Percentiles rank a stretch among this genome's conserved stretches.
Evolutionary conservation across 2,329 filamentous ascomycete species (phyloP).

Genomic region (Colletotrichum sp.): DNA sequence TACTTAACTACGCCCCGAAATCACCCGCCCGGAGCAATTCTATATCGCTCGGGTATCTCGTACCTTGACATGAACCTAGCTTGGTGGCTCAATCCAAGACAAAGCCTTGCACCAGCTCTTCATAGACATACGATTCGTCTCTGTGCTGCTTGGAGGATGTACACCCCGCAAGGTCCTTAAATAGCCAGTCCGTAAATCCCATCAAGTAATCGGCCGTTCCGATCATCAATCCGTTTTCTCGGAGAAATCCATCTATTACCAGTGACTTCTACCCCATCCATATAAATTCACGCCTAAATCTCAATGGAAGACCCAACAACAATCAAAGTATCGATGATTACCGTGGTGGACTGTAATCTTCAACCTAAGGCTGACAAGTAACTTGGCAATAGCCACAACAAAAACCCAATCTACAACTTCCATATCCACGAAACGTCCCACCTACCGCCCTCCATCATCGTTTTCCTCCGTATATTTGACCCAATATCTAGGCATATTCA

Average conservation of each 20-base stretch:
- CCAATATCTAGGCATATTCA: rapidly evolving
- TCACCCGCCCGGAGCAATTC: neutral
- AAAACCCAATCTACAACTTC: neutral
- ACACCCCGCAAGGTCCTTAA: neutral
- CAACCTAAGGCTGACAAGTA: neutral
- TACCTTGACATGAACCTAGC: neutral
- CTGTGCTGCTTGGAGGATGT: rapidly evolving
- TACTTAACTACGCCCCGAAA: rapidly evolving
- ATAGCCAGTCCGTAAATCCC: rapidly evolving
- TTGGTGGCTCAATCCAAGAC: neutral
- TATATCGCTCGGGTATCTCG: neutral
- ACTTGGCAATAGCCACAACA: neutral
- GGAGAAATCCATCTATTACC: neutral
- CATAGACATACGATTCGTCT: rapidly evolving
- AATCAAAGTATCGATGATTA: neutral
- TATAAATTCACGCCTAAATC: too few relatives aligned
- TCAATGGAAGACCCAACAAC: rapidly evolving
- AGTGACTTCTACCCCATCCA: too few relatives aligned
- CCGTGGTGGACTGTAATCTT: too few relatives aligned
- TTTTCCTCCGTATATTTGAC: neutral
- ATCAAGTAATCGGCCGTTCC: too few relatives aligned
- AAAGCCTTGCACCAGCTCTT: neutral
- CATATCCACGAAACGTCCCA: neutral
- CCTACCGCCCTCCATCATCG: neutral
- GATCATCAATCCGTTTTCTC: rapidly evolving